These are phyloP conservation scores for Debaryomyces nepalensis DNA, from an alignment of 1,139 yeast genomes.

Conservation along the genomic window DNA sequence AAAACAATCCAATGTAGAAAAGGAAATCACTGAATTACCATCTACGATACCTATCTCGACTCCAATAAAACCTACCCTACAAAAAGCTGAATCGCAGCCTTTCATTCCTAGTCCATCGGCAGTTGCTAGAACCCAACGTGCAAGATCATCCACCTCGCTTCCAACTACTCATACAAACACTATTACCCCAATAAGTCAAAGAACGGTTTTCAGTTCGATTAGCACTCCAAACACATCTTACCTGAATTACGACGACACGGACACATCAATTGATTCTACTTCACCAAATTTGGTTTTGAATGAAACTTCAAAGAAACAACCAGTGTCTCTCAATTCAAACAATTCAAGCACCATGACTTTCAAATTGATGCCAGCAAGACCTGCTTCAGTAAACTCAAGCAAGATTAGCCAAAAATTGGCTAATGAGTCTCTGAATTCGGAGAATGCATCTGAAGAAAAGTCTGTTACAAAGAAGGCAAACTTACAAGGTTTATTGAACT, in stretches of 20 bases:
- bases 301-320: constrained; percentile 47
- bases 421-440: constrained; percentile 15
- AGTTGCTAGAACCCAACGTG: constrained; percentile 30
- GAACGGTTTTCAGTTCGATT: constrained; percentile 12
- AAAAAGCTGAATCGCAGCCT: constrained; percentile 29
- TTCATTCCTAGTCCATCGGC: constrained; percentile 30
- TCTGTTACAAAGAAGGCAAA: neutral
- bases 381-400: constrained; percentile 13
- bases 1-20: constrained; percentile 48
- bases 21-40: constrained; percentile 50
- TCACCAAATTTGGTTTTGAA: constrained; percentile 31
- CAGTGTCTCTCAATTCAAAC: constrained; percentile 36
- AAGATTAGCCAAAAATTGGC: constrained; percentile 21
- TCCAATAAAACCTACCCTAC: constrained; percentile 32
- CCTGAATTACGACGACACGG: constrained; percentile 22
- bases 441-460: neutral
- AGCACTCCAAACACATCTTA: constrained; percentile 27
- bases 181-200: constrained; percentile 17
- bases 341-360: constrained; percentile 45
- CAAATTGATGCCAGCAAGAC: constrained; percentile 39
- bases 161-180: constrained; percentile 10
- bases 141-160: constrained; percentile 26
- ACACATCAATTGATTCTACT: constrained; percentile 23
- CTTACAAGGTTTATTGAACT: constrained; percentile 25
- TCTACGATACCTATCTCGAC: constrained; percentile 41